Evolutionary conservation across 148 eudicot genomes (phyloP).

Genomic region (Simmondsia chinensis): DNA sequence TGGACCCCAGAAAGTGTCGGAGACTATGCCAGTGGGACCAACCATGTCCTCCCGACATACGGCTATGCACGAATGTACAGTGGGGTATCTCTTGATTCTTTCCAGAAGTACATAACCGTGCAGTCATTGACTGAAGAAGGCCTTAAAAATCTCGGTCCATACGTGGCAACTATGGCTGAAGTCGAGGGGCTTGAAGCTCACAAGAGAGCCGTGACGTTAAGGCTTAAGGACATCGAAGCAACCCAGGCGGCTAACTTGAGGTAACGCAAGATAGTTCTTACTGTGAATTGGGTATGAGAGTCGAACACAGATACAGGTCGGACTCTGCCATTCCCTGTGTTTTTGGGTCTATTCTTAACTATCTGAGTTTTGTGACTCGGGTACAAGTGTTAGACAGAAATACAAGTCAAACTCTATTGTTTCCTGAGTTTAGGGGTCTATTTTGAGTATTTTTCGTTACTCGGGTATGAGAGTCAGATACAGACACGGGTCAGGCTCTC

Average conservation of each 20-base stretch:
- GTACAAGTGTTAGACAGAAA: too few species aligned
- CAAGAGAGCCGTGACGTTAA: slow-evolving; percentile 83
- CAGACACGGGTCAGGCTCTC: too few species aligned
- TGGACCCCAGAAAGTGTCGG: slow-evolving; percentile 99
- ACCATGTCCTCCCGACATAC: slow-evolving; percentile 96
- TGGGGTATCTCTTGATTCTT: slow-evolving; percentile 91
- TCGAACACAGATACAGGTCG: too few species aligned
- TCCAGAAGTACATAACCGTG: slow-evolving; percentile 87
- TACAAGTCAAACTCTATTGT: too few species aligned
- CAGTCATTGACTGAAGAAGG: slow-evolving; percentile 97
- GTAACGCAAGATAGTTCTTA: slow-evolving; percentile 5
- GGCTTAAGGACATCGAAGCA: slow-evolving; percentile 84
- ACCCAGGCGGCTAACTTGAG: slow-evolving; percentile 22
- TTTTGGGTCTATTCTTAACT: too few species aligned
- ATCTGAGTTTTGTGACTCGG: too few species aligned
- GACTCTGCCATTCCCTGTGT: too few species aligned
- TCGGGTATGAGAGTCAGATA: too few species aligned
- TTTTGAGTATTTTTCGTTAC: too few species aligned
- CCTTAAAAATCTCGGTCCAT: slow-evolving; percentile 59
- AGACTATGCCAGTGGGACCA: slow-evolving; percentile 97
- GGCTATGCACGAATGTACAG: slow-evolving; percentile 96
- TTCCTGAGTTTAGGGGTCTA: too few species aligned
- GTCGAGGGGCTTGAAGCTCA: slow-evolving; percentile 97
- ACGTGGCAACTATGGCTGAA: slow-evolving; percentile 88
- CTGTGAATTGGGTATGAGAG: too few species aligned